phyloP scores from a whole-genome alignment of 1,284 basidiomycete genomes.

The Leucoagaricus sp. region DNA sequence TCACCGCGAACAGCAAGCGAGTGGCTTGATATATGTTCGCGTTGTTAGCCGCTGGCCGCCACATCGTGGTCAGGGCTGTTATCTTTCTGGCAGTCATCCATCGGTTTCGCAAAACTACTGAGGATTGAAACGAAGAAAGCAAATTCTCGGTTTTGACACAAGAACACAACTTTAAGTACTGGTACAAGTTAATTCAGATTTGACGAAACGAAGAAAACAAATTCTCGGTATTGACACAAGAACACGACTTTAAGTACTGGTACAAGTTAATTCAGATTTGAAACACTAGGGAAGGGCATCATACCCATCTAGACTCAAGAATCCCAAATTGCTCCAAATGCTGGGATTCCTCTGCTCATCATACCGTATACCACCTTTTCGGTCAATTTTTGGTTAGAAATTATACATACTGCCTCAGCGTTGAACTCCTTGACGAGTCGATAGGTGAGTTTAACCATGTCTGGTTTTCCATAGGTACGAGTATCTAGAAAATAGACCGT shows the following conservation, averaged over 20 bases:
- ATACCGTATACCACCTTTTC: conserved; percentile 61
- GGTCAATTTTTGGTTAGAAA: conserved; percentile 64
- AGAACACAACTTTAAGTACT: no score
- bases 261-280: neutral
- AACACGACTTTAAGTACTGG: no score
- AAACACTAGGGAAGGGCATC: neutral
- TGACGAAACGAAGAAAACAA: no score
- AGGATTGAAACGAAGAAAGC: no score
- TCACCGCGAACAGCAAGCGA: no score
- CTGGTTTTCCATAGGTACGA: conserved; percentile 57
- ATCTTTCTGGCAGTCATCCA: no score
- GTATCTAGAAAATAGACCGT: conserved; percentile 42
- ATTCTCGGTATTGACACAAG: no score
- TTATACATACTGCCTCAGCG: conserved; percentile 62
- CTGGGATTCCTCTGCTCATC: conserved; percentile 59
- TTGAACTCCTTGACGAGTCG: conserved; percentile 59
- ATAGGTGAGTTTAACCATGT: conserved; percentile 62
- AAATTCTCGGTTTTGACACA: no score
- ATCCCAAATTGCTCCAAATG: conserved; percentile 64
- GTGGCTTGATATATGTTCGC: no score
- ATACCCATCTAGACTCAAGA: conserved; percentile 23
- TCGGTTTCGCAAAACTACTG: no score
- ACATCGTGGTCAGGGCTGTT: no score
- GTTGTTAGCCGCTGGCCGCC: no score
- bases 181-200: neutral